These are phyloP conservation scores for Funneliformis caledonium DNA, from an alignment of 371 early-diverging fungal genomes.

Conservation along the genomic window DNA sequence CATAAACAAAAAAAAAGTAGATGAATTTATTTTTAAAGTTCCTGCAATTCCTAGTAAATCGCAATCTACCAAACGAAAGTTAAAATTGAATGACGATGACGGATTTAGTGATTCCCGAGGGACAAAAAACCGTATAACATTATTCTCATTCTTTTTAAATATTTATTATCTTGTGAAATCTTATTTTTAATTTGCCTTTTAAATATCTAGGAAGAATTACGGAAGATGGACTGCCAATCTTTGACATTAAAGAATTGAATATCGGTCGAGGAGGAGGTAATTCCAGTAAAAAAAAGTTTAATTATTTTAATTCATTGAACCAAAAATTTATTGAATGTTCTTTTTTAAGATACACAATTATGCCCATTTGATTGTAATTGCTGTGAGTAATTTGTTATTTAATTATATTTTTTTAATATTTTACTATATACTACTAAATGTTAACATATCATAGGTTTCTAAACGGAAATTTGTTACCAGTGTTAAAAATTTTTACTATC, in stretches of 20 bases:
- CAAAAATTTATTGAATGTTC: neutral
- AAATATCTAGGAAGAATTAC: constrained; percentile 6
- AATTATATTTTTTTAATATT: too few relatives aligned
- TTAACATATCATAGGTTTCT: too few relatives aligned
- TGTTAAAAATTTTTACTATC: too few relatives aligned
- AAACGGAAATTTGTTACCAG: too few relatives aligned
- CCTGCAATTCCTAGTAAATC: constrained; percentile 5
- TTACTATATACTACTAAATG: too few relatives aligned
- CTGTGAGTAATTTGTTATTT: neutral
- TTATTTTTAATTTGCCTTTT: neutral
- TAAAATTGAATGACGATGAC: constrained; percentile 15
- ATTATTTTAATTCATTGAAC: neutral
- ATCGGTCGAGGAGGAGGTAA: constrained; percentile 25
- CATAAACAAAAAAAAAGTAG: neutral
- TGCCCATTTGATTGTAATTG: constrained; percentile 28
- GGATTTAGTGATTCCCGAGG: constrained; percentile 33
- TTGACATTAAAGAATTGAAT: constrained; percentile 24
- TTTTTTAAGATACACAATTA: constrained; percentile 7
- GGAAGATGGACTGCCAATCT: constrained; percentile 29
- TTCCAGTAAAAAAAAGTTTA: too few relatives aligned
- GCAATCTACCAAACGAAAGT: constrained; percentile 15
- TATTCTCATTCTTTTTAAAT: neutral
- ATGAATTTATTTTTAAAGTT: constrained; percentile 25
- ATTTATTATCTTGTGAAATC: neutral
- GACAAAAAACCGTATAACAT: constrained; percentile 16